These are phyloP conservation scores for Radiomyces spectabilis DNA, from an alignment of 192 early-diverging fungal species.

Conservation along the genomic window DNA sequence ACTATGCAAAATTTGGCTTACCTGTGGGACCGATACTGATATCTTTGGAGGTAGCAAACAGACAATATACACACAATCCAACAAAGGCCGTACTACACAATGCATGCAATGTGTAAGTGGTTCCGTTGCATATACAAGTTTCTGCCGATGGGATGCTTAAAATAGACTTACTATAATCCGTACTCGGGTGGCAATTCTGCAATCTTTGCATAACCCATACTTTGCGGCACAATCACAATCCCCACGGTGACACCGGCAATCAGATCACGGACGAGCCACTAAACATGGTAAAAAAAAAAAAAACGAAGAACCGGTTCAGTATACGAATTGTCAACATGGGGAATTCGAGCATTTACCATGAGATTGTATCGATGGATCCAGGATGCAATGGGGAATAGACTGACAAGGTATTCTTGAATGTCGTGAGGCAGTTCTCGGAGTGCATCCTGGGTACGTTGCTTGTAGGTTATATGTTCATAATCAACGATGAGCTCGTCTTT, in stretches of 20 bases:
- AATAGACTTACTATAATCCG: conserved; percentile 65
- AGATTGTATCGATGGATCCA: conserved; percentile 29
- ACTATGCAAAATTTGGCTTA: too few species aligned
- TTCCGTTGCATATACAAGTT: conserved; percentile 34
- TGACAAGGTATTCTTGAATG: conserved; percentile 3
- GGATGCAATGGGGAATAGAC: conserved; percentile 21
- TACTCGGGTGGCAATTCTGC: conserved; percentile 56
- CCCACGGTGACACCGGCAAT: conserved; percentile 70
- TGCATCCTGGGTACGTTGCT: background rate
- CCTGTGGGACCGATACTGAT: conserved; percentile 52
- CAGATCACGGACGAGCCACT: conserved; percentile 33
- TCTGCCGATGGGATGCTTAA: too few species aligned
- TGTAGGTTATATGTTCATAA: conserved; percentile 9
- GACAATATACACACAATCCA: conserved; percentile 24
- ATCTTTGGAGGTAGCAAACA: conserved; percentile 74
- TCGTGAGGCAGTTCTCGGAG: conserved; percentile 1
- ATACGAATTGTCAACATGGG: background rate
- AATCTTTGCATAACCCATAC: conserved; percentile 63
- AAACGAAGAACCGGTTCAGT: background rate
- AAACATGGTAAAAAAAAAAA: background rate
- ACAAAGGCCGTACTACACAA: background rate
- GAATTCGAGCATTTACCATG: too few species aligned
- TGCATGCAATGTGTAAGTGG: background rate
- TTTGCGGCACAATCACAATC: conserved; percentile 64
- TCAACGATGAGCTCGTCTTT: conserved; percentile 11